These are phyloP conservation scores for Mycena amicta DNA, from an alignment of 768 basidiomycete genomes.

Conservation along the genomic window DNA sequence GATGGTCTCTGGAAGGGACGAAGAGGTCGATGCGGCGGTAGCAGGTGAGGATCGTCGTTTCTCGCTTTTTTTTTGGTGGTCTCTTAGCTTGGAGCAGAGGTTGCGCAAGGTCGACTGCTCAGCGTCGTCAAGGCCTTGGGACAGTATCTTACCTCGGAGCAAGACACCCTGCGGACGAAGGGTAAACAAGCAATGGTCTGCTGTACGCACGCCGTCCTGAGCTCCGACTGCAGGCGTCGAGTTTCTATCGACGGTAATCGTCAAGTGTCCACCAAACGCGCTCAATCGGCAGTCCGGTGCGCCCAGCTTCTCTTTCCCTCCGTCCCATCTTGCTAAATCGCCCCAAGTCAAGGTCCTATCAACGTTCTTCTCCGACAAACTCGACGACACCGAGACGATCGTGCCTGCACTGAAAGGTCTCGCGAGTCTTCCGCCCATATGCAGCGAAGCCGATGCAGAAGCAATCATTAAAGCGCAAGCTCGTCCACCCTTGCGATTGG, in stretches of 20 bases:
- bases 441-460: conserved; percentile 65
- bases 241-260: conserved; percentile 75
- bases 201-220: conserved; percentile 11
- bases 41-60: conserved; percentile 47
- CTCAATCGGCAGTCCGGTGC: conserved; percentile 84
- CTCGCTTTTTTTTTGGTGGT: conserved; percentile 12
- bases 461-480: conserved; percentile 63
- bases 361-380: conserved; percentile 81
- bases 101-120: conserved; percentile 61
- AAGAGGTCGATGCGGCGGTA: conserved; percentile 60
- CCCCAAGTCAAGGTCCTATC: conserved; percentile 76
- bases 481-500: too few species aligned
- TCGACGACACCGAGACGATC: conserved; percentile 84
- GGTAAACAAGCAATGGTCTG: conserved; percentile 47
- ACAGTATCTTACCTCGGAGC: conserved; percentile 85
- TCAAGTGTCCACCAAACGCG: conserved; percentile 56
- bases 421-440: conserved; percentile 61
- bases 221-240: conserved; percentile 66
- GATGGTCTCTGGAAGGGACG: conserved; percentile 65
- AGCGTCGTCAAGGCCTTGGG: conserved; percentile 86
- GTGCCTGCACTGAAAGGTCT: conserved; percentile 83
- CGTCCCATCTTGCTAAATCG: conserved; percentile 6
- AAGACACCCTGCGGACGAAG: conserved; percentile 75
- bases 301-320: conserved; percentile 27
- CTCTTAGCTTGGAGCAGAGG: conserved; percentile 39